Conservation (phyloP, 441 rosid species). For the Theobroma grandiflorum region DNA sequence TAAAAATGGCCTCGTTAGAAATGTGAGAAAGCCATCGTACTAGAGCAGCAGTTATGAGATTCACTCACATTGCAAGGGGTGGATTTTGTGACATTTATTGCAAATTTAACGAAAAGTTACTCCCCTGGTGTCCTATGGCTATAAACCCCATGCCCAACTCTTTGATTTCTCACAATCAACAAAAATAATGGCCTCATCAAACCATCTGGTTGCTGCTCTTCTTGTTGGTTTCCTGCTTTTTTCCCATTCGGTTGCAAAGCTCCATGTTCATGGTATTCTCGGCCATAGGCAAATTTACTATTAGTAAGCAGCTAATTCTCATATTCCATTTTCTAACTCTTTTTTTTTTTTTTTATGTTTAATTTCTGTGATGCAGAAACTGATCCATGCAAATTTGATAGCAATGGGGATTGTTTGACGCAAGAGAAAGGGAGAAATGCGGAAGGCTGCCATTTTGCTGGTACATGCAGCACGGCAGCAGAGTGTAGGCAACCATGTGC, state of each 20-base stretch:
- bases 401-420: not conserved
- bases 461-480: not conserved
- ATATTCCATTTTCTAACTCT: not conserved
- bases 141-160: not conserved
- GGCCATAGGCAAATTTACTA: not conserved
- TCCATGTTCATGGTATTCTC: not conserved
- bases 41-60: not conserved
- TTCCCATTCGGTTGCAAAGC: not conserved
- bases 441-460: not conserved
- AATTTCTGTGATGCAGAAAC: not conserved
- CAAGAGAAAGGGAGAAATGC: not conserved
- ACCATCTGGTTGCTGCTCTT: not conserved
- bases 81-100: not conserved
- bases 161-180: not conserved
- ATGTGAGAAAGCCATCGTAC: not conserved
- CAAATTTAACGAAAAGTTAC: not conserved
- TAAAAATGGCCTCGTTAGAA: constrained; percentile 2
- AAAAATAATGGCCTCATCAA: not conserved
- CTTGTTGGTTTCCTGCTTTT: not conserved
- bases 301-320: not conserved
- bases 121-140: not conserved
- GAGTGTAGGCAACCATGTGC: constrained; percentile 20
- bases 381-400: not conserved
- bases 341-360: not conserved
- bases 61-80: not conserved